These are phyloP conservation scores for Botryotinia convoluta DNA, from an alignment of 2,329 filamentous ascomycete species.

Conservation along the genomic window DNA sequence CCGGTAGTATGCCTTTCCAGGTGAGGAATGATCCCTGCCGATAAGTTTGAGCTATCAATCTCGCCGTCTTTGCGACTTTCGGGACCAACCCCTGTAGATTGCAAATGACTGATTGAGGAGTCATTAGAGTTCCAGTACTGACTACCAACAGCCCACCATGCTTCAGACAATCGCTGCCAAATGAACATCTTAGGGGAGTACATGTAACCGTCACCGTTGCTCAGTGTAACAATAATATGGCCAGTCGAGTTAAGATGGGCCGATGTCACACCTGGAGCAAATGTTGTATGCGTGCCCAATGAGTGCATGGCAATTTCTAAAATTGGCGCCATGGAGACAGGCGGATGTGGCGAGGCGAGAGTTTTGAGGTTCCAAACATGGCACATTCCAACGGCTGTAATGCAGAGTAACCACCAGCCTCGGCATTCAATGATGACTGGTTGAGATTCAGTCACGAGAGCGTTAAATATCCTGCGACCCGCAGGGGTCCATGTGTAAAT, in stretches of 20 bases:
- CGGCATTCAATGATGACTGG: conserved; percentile 91
- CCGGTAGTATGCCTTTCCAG: conserved; percentile 93
- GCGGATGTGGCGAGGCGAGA: conserved; percentile 81
- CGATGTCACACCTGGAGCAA: conserved; percentile 81
- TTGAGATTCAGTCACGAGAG: conserved; percentile 84
- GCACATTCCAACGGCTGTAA: conserved; percentile 83
- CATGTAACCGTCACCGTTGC: conserved; percentile 90
- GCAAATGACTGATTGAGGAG: conserved; percentile 77
- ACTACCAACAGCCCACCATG: conserved; percentile 96
- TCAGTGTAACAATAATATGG: conserved; percentile 82
- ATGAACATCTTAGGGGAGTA: conserved; percentile 83
- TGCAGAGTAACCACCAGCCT: conserved; percentile 83
- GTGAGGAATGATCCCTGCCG: conserved; percentile 88
- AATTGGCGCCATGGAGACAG: conserved; percentile 82
- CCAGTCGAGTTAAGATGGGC: conserved; percentile 88
- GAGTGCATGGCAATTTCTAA: conserved; percentile 82
- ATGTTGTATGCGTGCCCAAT: conserved; percentile 71
- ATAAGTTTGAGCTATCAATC: conserved; percentile 59
- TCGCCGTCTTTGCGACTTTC: conserved; percentile 48
- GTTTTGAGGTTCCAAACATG: conserved; percentile 92
- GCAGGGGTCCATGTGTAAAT: conserved; percentile 91
- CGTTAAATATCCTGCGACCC: conserved; percentile 79
- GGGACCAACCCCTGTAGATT: conserved; percentile 66
- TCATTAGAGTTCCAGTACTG: conserved; percentile 99
- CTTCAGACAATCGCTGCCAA: conserved; percentile 94